phyloP scores from a whole-genome alignment of 2,329 filamentous ascomycete species.

The Aspergillus viridinutans region DNA sequence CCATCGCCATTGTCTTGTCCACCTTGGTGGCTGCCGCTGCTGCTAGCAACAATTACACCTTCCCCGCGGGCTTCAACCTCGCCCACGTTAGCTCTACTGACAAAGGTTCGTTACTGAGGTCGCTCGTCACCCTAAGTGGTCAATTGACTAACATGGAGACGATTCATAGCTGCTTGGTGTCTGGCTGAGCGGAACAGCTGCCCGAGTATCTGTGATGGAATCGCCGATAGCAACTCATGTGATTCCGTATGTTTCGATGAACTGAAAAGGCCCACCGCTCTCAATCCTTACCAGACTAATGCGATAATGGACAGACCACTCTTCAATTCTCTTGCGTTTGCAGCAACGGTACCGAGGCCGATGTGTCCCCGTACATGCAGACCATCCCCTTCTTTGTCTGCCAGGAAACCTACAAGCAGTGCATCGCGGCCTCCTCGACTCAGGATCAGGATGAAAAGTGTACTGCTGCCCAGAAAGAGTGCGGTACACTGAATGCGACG shows the following conservation, averaged over 20 bases:
- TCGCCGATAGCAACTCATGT: slow-evolving; percentile 51
- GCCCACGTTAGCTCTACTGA: slow-evolving; percentile 33
- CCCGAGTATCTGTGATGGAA: slow-evolving; percentile 55
- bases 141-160: background rate
- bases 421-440: slow-evolving; percentile 39
- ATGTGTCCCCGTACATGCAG: slow-evolving; percentile 53
- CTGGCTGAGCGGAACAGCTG: slow-evolving; percentile 56
- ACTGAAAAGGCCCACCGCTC: background rate
- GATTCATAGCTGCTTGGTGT: slow-evolving; percentile 52
- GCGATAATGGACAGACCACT: slow-evolving; percentile 34
- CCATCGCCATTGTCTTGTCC: slow-evolving; percentile 44
- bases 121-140: background rate
- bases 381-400: slow-evolving; percentile 61
- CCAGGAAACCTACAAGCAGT: slow-evolving; percentile 48
- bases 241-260: slow-evolving; percentile 47
- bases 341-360: slow-evolving; percentile 51
- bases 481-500: slow-evolving; percentile 49
- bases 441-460: slow-evolving; percentile 47
- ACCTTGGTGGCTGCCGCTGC: slow-evolving; percentile 44
- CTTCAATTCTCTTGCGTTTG: slow-evolving; percentile 58
- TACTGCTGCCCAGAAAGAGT: slow-evolving; percentile 41
- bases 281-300: slow-evolving; percentile 10
- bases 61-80: slow-evolving; percentile 42
- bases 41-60: slow-evolving; percentile 42
- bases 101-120: slow-evolving; percentile 23